These are phyloP conservation scores for Vigna trinervia DNA, from an alignment of 306 rosid species.

Conservation along the genomic window DNA sequence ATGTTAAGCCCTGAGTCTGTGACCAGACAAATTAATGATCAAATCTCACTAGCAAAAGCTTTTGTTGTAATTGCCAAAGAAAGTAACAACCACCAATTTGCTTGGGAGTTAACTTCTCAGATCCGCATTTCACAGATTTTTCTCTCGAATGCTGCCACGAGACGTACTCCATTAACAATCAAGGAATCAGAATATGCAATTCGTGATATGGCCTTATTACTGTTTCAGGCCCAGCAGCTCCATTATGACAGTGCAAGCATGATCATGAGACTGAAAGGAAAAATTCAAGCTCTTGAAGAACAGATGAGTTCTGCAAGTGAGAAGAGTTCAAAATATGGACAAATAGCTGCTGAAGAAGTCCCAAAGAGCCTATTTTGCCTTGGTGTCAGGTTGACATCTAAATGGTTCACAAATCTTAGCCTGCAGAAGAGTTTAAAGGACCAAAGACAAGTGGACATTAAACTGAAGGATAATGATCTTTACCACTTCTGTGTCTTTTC, in stretches of 20 bases:
- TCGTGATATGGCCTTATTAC: conserved; percentile 65
- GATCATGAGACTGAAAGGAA: conserved; percentile 78
- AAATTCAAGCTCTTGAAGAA: conserved; percentile 69
- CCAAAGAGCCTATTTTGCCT: conserved; percentile 79
- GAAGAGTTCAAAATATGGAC: conserved; percentile 78
- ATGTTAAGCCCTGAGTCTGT: conserved; percentile 70
- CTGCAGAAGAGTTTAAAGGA: conserved; percentile 55
- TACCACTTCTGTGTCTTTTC: conserved; percentile 78
- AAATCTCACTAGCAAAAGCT: conserved; percentile 74
- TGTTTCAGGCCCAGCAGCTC: conserved; percentile 73
- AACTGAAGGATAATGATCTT: conserved; percentile 65
- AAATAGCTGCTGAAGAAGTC: conserved; percentile 82
- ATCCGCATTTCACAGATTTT: conserved; percentile 74
- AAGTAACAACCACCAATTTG: conserved; percentile 79
- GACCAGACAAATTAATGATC: conserved; percentile 74
- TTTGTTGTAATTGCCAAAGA: conserved; percentile 78
- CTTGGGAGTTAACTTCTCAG: conserved; percentile 79
- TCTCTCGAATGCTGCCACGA: conserved; percentile 74
- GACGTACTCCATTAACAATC: conserved; percentile 60
- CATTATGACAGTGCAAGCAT: conserved; percentile 77
- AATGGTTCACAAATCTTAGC: conserved; percentile 61
- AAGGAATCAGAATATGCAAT: conserved; percentile 61
- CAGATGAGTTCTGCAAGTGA: conserved; percentile 66
- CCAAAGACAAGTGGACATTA: conserved; percentile 56
- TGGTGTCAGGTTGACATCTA: conserved; percentile 71